Evolutionary conservation across 1,139 yeast genomes (phyloP), one percentile per base, ranked within the genome.

Genomic region (Geotrichum europaeum): DNA sequence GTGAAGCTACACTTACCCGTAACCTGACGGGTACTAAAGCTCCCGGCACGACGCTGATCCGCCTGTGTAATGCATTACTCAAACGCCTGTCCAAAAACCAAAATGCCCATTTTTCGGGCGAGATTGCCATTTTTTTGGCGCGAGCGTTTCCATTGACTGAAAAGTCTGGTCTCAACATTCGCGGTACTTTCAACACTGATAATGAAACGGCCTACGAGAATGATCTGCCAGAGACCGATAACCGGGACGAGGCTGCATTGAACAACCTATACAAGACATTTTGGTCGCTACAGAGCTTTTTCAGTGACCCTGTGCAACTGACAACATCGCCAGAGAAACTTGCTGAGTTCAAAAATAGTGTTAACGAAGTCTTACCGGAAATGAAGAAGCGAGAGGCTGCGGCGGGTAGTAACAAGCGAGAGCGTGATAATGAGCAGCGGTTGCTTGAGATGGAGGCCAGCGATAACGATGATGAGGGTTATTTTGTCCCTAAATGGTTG

Each of bases 121-220:
- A 72, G 58, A 71, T 76, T 51, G 71, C 74, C 49, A 72, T 73
- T 62, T 75, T 72, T 56, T 67, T 76, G 36, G 73, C 78, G 2
- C 62, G 71, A 15, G 77, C 77, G 4, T 76, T 76, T 60, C 77
- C 78, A 0, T 62, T 75, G 24, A 67, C 70, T 49, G 79, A 76
- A 59, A 72, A 74, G 52, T 72, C 76, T 5, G 78, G 78, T 4
- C 66, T 75, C 24, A 76, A 76, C 57, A 69, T 72, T 22, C 69
- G 75, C 13, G 79, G 79, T 0, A 70, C 70, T 18, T 76, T 70
- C 65, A 72, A 76, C 62, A 65, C 66, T 0, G 78, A 72, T 24
- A 76, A 76, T 62, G 65, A 67, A 15, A 75, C 79, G 1, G 57
- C 62, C 30, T 74, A 73, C 51, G 68, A 67, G 30, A 64, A 63